Base-by-base conservation (phyloP, 805 yeast species). In the Wickerhamomyces pijperi region DNA sequence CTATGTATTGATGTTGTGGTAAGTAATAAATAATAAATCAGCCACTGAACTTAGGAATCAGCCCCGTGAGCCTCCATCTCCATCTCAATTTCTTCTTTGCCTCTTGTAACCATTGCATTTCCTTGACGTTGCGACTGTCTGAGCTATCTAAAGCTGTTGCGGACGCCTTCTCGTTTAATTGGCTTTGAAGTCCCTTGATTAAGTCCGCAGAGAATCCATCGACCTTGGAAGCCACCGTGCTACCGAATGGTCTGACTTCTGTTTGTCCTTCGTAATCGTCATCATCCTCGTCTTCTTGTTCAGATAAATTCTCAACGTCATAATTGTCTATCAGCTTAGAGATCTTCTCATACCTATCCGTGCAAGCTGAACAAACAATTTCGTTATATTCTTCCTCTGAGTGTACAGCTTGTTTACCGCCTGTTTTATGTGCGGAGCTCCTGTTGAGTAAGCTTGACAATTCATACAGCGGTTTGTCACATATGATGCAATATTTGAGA, bases 381-480 rank as follows among this genome's bases (percentile, higher is more conserved):
- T 79, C 84, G 32, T 47, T 46, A 44, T 46, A 62, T 9, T 46
- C 46, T 5, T 42, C 42, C 15, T 50, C 47, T 4, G n/a, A n/a
- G n/a, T n/a, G n/a, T n/a, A n/a, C n/a, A n/a, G n/a, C n/a, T n/a
- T n/a, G n/a, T n/a, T n/a, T n/a, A n/a, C n/a, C n/a, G n/a, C n/a
- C n/a, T n/a, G n/a, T n/a, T n/a, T 31, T 11, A 8, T 12, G 12
- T 4, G 29, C 15, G 6, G 38, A 41, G 5, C 32, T 36, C 14
- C 51, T 36, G 4, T 59, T 55, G 11, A 62, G 49, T 17, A 59
- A 44, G 16, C 60, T 48, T 63, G 81, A 61, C 55, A 77, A 46
- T 42, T 80, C 86, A 53, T 79, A 81, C 21, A 81, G 54, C 14
- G 86, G 83, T 39, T 68, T 71, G 31, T 78, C 84, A 55, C 90